phyloP scores from a whole-genome alignment of 164 flowering plant genomes.

The Akebia trifoliata region DNA sequence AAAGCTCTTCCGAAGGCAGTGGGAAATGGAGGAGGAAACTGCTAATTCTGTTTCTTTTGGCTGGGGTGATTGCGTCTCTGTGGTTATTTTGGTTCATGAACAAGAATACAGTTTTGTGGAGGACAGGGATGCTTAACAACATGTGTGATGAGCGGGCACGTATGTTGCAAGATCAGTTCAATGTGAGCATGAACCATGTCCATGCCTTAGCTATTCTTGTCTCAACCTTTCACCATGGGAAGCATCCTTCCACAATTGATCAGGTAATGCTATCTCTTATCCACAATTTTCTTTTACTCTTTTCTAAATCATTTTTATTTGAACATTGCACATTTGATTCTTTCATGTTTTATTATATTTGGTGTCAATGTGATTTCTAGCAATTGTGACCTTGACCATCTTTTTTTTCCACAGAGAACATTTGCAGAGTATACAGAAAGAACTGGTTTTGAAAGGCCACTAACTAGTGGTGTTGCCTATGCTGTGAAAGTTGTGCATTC shows the following conservation, averaged over 20 bases:
- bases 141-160: slow-evolving; percentile 97
- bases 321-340: neutral
- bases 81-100: slow-evolving; percentile 53
- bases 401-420: slow-evolving; percentile 57
- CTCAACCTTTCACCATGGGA: slow-evolving; percentile 87
- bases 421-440: slow-evolving; percentile 90
- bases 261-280: slow-evolving; percentile 43
- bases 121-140: slow-evolving; percentile 61
- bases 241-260: slow-evolving; percentile 83
- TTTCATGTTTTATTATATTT: neutral
- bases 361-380: neutral
- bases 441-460: slow-evolving; percentile 95
- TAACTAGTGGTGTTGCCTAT: slow-evolving; percentile 96
- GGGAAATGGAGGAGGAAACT: slow-evolving; percentile 70
- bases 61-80: slow-evolving; percentile 41
- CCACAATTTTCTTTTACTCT: neutral
- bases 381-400: slow-evolving; percentile 1
- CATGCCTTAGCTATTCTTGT: slow-evolving; percentile 87
- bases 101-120: slow-evolving; percentile 29
- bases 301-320: neutral
- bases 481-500: slow-evolving; percentile 80
- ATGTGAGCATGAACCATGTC: slow-evolving; percentile 95
- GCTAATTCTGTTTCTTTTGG: slow-evolving; percentile 41
- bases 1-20: slow-evolving; percentile 33
- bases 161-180: slow-evolving; percentile 97